Percentiles rank a stretch among this genome's conserved stretches.
Conservation (phyloP, 345 rosid species). For the Euphorbia pulcherrima region DNA sequence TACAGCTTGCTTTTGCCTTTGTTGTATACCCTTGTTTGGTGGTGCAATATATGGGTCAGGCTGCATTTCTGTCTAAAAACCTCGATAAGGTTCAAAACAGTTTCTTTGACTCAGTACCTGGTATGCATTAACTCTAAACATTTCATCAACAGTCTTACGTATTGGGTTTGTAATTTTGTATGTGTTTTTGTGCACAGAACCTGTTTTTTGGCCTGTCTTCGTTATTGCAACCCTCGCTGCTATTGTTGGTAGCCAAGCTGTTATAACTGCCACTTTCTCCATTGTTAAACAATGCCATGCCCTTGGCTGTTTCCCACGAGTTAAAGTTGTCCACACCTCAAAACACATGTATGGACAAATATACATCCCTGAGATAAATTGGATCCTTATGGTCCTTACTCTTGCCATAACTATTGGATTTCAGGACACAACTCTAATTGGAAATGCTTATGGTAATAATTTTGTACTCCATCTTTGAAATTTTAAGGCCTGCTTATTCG, state of each 20-base stretch:
- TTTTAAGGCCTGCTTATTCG: not conserved
- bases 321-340: conserved; percentile 87
- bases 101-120: conserved; percentile 77
- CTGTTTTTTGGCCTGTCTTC: conserved; percentile 85
- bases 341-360: conserved; percentile 83
- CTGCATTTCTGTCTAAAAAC: conserved; percentile 84
- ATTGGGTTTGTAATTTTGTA: conserved; percentile 17
- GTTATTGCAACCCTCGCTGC: conserved; percentile 89
- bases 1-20: conserved; percentile 74
- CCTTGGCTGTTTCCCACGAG: conserved; percentile 94
- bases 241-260: conserved; percentile 84
- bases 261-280: conserved; percentile 85
- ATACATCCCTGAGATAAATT: conserved; percentile 92
- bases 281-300: conserved; percentile 89
- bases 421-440: conserved; percentile 66
- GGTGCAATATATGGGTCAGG: conserved; percentile 97
- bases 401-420: conserved; percentile 78
- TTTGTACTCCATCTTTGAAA: not conserved
- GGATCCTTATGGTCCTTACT: conserved; percentile 91
- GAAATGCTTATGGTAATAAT: conserved; percentile 92
- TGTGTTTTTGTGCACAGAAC: conserved; percentile 38
- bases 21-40: conserved; percentile 88
- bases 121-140: conserved; percentile 35
- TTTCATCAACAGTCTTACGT: not conserved
- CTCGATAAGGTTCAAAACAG: conserved; percentile 38